Evolutionary conservation across 2,329 filamentous ascomycete species (phyloP).

Genomic region (Fusarium fracticaudum): DNA sequence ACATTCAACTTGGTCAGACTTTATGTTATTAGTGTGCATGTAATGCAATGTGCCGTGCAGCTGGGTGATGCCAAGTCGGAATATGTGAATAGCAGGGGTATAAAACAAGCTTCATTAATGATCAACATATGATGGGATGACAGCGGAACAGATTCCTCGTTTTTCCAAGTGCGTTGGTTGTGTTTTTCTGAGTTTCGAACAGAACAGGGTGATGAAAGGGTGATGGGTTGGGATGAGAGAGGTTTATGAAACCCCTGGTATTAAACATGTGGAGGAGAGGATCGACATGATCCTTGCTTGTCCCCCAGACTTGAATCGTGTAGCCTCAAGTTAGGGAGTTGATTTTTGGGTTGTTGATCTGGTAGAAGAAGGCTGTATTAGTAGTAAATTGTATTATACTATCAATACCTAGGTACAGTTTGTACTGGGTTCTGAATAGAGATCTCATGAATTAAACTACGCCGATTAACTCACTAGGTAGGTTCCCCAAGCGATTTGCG

Average conservation of each 20-base stretch:
- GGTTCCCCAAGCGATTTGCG: slow-evolving; percentile 8
- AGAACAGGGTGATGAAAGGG: background rate
- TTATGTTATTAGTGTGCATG: background rate
- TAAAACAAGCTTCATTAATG: background rate
- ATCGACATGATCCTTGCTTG: slow-evolving; percentile 37
- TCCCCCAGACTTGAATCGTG: background rate
- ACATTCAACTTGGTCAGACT: background rate
- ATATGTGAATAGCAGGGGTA: background rate
- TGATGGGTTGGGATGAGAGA: slow-evolving; percentile 7
- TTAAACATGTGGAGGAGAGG: slow-evolving; percentile 21
- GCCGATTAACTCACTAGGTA: background rate
- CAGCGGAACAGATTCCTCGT: slow-evolving; percentile 29
- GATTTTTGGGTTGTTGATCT: background rate
- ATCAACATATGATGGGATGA: slow-evolving; percentile 27
- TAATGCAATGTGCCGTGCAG: background rate
- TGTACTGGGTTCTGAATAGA: background rate
- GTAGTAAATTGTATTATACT: background rate
- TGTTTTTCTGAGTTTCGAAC: background rate
- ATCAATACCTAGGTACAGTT: too few relatives aligned
- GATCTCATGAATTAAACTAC: background rate
- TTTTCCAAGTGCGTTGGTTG: background rate
- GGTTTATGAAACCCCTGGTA: slow-evolving; percentile 18
- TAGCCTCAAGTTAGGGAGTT: background rate
- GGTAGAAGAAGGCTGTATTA: background rate
- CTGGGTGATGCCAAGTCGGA: background rate